Percentiles rank a stretch among this genome's conserved stretches.
Conservation (phyloP, 768 basidiomycete genomes). For the Lyophyllum decastes region DNA sequence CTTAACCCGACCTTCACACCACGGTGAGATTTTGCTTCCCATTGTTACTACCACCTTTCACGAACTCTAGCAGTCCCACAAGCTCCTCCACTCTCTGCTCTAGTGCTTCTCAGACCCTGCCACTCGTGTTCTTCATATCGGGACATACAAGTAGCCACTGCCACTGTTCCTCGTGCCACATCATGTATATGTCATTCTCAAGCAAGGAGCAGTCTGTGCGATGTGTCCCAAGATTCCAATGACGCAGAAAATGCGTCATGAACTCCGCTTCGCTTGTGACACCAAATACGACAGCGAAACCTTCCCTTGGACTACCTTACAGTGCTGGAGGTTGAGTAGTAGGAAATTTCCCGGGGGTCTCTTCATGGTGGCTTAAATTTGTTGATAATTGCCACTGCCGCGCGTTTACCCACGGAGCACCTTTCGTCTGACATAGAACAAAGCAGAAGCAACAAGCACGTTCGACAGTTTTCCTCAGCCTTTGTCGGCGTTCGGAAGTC, state of each 20-base stretch:
- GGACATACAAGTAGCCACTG: background rate
- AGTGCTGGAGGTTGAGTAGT: too few relatives aligned
- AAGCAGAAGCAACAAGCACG: too few relatives aligned
- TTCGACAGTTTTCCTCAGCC: too few relatives aligned
- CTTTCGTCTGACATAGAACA: too few relatives aligned
- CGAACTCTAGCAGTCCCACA: background rate
- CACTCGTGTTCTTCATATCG: background rate
- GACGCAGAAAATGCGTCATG: background rate
- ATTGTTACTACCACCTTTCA: background rate
- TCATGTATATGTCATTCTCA: background rate
- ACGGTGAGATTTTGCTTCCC: conserved; percentile 6
- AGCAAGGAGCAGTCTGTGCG: background rate
- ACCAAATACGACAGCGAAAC: too few relatives aligned
- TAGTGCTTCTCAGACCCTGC: background rate
- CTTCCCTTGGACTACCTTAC: too few relatives aligned
- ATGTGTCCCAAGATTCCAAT: background rate
- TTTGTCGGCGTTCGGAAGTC: background rate
- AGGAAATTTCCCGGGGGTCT: too few relatives aligned
- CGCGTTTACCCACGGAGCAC: too few relatives aligned
- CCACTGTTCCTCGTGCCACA: background rate
- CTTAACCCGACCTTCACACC: conserved; percentile 1
- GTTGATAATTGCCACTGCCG: too few relatives aligned
- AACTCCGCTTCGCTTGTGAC: too few relatives aligned
- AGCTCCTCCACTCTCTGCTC: background rate
- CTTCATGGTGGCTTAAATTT: background rate